Conservation (phyloP, 179 eudicot species). For the Spergularia azorica region DNA sequence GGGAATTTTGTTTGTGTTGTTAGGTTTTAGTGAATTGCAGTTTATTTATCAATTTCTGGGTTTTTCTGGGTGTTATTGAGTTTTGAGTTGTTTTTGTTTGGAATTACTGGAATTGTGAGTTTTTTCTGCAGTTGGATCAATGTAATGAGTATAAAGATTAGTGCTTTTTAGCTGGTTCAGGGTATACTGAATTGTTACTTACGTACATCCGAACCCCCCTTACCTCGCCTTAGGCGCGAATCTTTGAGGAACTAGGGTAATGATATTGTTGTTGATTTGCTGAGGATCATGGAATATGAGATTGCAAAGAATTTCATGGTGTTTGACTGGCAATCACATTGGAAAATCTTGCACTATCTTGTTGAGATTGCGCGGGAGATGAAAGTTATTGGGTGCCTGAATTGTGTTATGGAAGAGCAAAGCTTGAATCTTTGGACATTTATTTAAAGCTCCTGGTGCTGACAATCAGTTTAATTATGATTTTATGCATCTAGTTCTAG, state of each 20-base stretch:
- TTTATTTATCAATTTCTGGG: too few species aligned
- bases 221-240: too few species aligned
- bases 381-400: neutral
- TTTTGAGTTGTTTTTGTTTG: neutral
- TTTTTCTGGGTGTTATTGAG: neutral
- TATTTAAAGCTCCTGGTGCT: neutral
- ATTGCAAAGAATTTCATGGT: neutral
- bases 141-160: slow-evolving; percentile 1
- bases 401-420: neutral
- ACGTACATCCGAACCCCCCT: too few species aligned
- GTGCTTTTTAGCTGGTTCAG: neutral
- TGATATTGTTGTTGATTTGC: too few species aligned
- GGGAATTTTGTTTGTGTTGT: neutral
- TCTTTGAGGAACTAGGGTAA: too few species aligned
- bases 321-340: neutral
- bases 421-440: neutral
- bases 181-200: neutral
- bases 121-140: neutral
- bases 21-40: neutral
- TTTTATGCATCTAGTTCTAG: neutral
- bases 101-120: slow-evolving; percentile 6
- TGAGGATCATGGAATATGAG: slow-evolving; percentile 6
- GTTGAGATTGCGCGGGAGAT: neutral
- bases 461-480: neutral
- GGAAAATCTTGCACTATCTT: neutral